Evolutionary conservation across 2,329 filamentous ascomycete genomes (phyloP).

Genomic region (Epichloe gansuensis): DNA sequence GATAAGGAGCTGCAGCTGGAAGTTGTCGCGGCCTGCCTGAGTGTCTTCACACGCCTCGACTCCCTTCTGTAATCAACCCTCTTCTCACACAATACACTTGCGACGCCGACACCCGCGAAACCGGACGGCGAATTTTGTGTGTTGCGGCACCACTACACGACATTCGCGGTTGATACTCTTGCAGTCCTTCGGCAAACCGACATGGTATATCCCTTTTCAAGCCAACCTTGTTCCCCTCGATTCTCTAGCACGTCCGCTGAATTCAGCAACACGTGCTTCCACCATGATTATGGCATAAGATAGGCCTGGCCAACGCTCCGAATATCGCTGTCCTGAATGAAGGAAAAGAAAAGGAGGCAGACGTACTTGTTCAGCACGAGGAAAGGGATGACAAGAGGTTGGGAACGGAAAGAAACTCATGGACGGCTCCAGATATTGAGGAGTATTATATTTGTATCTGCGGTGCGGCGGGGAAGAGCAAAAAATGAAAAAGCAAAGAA

Average conservation of each 20-base stretch:
- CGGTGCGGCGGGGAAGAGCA: background rate
- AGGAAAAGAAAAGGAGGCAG: no score
- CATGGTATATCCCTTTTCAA: background rate
- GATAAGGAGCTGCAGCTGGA: slow-evolving; percentile 95
- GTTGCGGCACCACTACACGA: background rate
- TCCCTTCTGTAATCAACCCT: slow-evolving; percentile 60
- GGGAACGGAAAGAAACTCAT: background rate
- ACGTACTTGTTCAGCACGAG: no score
- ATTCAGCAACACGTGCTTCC: no score
- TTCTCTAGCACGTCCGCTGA: background rate
- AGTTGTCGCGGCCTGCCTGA: slow-evolving; percentile 91
- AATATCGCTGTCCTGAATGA: no score
- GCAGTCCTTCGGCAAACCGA: background rate
- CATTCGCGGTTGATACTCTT: background rate
- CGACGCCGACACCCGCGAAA: background rate
- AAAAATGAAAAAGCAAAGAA: background rate
- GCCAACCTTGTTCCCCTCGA: background rate
- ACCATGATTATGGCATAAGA: no score
- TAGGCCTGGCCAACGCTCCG: no score
- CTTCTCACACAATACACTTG: background rate
- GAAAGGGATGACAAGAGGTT: no score
- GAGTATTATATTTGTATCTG: background rate
- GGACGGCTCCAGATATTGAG: background rate
- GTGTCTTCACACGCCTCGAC: slow-evolving; percentile 94
- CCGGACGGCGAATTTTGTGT: background rate